Evolutionary conservation across 2,329 filamentous ascomycete species (phyloP), one percentile per base, ranked within the genome.

Genomic region (Harringtonia lauricola): DNA sequence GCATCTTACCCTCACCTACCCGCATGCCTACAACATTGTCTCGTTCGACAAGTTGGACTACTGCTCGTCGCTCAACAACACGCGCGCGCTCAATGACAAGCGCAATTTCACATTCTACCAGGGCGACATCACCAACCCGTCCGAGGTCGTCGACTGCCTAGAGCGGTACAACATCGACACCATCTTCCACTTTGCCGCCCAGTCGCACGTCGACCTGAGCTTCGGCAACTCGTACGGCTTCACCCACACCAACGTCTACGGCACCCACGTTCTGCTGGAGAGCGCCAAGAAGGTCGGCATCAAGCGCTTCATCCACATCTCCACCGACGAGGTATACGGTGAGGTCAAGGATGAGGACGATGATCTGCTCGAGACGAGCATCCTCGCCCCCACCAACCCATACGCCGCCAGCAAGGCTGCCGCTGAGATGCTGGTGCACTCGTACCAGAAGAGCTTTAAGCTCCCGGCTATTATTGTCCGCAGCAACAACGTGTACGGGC

Each of bases 41-140:
- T 89, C 82, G 29, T 87, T 89, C 55, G 86, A 92, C 65, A 90
- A 89, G 63, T 71, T 90, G 47, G 85, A 90, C 59, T 87, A 88
- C 64, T 88, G 83, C 64, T 74, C 85, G 8, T 84, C 84, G 8
- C 68, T 87, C 52, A 86, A 88, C 66, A 92, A 90, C 62, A 86
- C 83, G 4, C 72, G 79, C 36, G 70, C 74, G 41, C 72, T 90
- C 39, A 74, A 83, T 54, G 70, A 72, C 49, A 73, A 72, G 52
- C 67, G 72, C 43, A 90, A 89, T 62, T 92, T 89, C 60, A 74
- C 71, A 26, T 90, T 90, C 59, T 83, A 86, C 60, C 79, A 85
- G 57, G 85, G 86, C 44, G 83, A 90, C 55, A 78, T 90, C 51
- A 87, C 81, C 28, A 79, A 81, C 50, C 79, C 79, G 1, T 66